Base-by-base conservation (phyloP, 1,284 basidiomycete genomes). In the Caloboletus firmus region DNA sequence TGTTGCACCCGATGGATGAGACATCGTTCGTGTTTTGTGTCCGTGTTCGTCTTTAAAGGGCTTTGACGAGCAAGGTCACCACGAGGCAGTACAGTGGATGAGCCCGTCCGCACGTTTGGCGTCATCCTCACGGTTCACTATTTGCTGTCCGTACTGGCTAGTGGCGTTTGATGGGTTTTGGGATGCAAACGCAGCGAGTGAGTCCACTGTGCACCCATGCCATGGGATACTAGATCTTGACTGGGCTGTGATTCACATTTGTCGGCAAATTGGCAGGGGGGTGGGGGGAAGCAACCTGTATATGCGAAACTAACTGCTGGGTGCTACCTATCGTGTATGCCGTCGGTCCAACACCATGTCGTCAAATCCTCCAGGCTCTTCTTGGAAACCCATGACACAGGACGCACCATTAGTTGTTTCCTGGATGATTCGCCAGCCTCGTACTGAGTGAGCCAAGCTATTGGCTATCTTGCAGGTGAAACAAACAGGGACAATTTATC, bases 321-420 rank as follows among this genome's bases (percentile, higher is more conserved):
- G 12, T 48, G 60, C 37, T 59, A 15, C 45, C 37, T 42, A 61
- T 61, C 60, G 48, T 66, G 63, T 44, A 41, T 50, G 26, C 35
- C 58, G 52, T 60, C 44, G 45, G 31, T 49, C 24, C 24, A 43
- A 30, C 62, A 59, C 45, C 26, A 28, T 5, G 49, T 62, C 56
- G 43, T 45, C 42, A 15, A n/a, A 18, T n/a, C 28, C 20, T 44
- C 45, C 57, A 83, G 82, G n/a, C n/a, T n/a, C n/a, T n/a, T n/a
- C n/a, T n/a, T n/a, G n/a, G n/a, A n/a, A 71, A 87, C 89, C 66
- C 85, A 88, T 64, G 85, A 90, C 65, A 80, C 83, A 50, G 72
- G 82, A 7, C 77, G 87, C 12, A 76, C 77, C 12, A 80, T 90
- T 13, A 83, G 86, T 10, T 79, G 88, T 44, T 89, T 81, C 59